Conservation (phyloP, 352 stramenopile species). For the Phytophthora pistaciae region DNA sequence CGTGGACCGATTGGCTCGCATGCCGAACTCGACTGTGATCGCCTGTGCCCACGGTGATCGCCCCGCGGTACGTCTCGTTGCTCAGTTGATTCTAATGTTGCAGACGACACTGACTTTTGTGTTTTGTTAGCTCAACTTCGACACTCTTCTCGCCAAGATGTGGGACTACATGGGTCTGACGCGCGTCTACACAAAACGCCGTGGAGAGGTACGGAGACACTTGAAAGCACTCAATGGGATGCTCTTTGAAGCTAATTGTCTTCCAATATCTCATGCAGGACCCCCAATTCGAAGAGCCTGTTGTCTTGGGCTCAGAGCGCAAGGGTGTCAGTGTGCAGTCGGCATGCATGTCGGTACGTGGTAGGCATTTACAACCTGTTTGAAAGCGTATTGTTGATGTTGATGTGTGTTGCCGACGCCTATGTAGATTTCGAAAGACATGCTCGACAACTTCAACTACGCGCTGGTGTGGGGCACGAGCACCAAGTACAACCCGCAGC, state of each 20-base stretch:
- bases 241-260: not conserved
- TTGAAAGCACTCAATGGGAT: not conserved
- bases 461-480: constrained; percentile 98
- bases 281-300: constrained; percentile 81
- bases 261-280: constrained; percentile 46
- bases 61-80: constrained; percentile 56
- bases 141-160: constrained; percentile 91
- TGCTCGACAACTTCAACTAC: constrained; percentile 98
- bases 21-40: constrained; percentile 97
- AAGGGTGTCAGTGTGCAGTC: constrained; percentile 85
- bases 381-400: not conserved
- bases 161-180: constrained; percentile 93
- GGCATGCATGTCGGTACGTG: constrained; percentile 85
- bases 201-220: constrained; percentile 68
- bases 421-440: constrained; percentile 89
- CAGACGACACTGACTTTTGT: constrained; percentile 5
- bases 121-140: constrained; percentile 95
- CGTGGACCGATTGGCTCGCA: constrained; percentile 96
- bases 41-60: constrained; percentile 89
- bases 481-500: constrained; percentile 98
- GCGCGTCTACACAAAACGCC: constrained; percentile 90
- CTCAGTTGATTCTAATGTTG: not conserved
- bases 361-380: not conserved
- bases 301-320: constrained; percentile 86
- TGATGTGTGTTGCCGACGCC: not conserved